Conservation (phyloP, 441 rosid genomes). For the Gossypium gossypioides region DNA sequence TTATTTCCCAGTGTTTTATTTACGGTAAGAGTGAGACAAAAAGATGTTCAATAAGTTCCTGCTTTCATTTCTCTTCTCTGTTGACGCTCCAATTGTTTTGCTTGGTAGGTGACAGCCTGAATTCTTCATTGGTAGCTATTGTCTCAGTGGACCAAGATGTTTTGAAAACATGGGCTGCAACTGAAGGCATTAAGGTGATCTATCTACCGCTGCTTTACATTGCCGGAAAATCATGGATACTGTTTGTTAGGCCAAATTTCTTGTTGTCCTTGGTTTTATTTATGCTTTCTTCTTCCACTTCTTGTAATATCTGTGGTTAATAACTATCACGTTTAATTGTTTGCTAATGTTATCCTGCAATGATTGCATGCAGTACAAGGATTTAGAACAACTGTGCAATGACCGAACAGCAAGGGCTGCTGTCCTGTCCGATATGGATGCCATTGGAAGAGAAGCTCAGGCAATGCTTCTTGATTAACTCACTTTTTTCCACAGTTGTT, state of each 20-base stretch:
- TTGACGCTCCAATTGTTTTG: conserved; percentile 18
- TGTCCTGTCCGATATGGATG: conserved; percentile 74
- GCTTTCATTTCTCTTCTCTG: conserved; percentile 6
- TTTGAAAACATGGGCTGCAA: conserved; percentile 69
- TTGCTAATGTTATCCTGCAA: neutral
- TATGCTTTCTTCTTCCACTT: no score
- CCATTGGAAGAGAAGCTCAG: conserved; percentile 80
- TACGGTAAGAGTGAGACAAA: conserved; percentile 44
- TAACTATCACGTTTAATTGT: neutral
- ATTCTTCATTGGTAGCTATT: conserved; percentile 75
- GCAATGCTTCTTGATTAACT: conserved; percentile 26
- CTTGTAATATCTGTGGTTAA: no score
- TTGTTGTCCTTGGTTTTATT: neutral
- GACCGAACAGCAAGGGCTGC: conserved; percentile 68
- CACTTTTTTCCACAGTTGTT: neutral
- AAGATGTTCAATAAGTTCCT: neutral
- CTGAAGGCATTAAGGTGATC: conserved; percentile 74
- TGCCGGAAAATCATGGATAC: neutral
- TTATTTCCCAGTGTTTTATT: conserved; percentile 72
- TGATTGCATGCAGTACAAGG: conserved; percentile 37
- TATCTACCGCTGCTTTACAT: neutral
- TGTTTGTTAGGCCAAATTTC: neutral
- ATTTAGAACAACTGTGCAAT: conserved; percentile 57
- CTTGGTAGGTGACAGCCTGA: conserved; percentile 78
- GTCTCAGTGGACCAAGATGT: conserved; percentile 76